Conservation (phyloP, 2,329 filamentous ascomycete species). For the Ceratocystis huliohia region DNA sequence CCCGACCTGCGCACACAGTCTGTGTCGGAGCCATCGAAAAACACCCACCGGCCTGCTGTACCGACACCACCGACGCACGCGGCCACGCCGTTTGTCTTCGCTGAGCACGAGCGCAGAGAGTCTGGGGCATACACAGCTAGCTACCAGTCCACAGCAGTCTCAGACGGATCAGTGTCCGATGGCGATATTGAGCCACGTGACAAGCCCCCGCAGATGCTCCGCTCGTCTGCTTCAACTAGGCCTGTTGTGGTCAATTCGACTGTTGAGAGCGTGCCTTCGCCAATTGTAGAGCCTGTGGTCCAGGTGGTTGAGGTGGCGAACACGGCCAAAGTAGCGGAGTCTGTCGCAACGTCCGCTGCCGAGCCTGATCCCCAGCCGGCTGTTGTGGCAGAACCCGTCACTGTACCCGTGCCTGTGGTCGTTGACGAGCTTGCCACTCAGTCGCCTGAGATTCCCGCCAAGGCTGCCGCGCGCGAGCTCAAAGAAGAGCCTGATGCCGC, state of each 20-base stretch:
- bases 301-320: slow-evolving; percentile 1
- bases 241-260: neutral
- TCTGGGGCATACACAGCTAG: neutral
- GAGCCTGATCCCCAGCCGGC: neutral
- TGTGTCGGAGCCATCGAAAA: neutral
- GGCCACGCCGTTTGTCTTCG: slow-evolving; percentile 1
- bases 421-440: neutral
- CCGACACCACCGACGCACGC: slow-evolving; percentile 13
- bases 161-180: neutral
- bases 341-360: neutral
- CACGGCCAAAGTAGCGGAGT: neutral
- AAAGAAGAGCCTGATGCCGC: neutral
- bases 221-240: neutral
- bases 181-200: neutral
- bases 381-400: neutral
- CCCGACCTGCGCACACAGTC: neutral
- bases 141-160: neutral
- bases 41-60: neutral
- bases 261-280: neutral
- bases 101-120: neutral
- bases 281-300: neutral
- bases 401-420: neutral
- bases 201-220: neutral
- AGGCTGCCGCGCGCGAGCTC: neutral
- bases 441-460: neutral